phyloP scores from a whole-genome alignment of 129 eudicot genomes.

The Centaurea solstitialis region DNA sequence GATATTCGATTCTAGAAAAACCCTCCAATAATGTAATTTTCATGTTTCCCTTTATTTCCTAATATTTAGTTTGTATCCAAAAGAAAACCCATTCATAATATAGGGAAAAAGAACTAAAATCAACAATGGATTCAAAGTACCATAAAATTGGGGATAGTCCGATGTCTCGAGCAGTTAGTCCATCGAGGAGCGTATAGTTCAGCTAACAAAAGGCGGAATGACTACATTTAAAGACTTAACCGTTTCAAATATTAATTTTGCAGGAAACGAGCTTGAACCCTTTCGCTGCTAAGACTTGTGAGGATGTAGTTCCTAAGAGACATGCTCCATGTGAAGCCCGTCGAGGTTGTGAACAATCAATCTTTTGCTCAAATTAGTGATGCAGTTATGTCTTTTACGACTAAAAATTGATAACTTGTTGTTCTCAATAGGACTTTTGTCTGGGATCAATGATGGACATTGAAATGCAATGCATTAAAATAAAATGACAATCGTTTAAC shows the following conservation, averaged over 20 bases:
- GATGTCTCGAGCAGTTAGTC: not conserved
- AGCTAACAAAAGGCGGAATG: too few species aligned
- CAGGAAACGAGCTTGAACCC: too few species aligned
- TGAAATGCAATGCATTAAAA: not conserved
- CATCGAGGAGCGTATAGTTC: not conserved
- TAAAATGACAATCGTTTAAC: not conserved
- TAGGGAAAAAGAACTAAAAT: not conserved
- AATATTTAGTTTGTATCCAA: not conserved
- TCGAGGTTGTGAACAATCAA: too few species aligned
- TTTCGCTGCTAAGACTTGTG: too few species aligned
- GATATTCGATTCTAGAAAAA: conserved; percentile 32
- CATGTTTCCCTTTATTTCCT: conserved; percentile 16
- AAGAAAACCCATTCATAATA: not conserved
- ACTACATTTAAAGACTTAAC: too few species aligned
- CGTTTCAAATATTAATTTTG: too few species aligned
- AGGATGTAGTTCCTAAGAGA: too few species aligned
- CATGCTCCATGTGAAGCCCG: too few species aligned
- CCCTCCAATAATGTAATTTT: conserved; percentile 29
- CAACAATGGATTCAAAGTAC: not conserved
- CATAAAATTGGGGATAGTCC: not conserved
- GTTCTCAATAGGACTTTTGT: not conserved
- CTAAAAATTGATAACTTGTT: not conserved
- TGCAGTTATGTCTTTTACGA: too few species aligned
- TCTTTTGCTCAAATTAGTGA: too few species aligned
- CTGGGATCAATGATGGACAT: not conserved